phyloP scores from a whole-genome alignment of 225 moss, liverwort and hornwort species.

The Takakia lepidozioides region DNA sequence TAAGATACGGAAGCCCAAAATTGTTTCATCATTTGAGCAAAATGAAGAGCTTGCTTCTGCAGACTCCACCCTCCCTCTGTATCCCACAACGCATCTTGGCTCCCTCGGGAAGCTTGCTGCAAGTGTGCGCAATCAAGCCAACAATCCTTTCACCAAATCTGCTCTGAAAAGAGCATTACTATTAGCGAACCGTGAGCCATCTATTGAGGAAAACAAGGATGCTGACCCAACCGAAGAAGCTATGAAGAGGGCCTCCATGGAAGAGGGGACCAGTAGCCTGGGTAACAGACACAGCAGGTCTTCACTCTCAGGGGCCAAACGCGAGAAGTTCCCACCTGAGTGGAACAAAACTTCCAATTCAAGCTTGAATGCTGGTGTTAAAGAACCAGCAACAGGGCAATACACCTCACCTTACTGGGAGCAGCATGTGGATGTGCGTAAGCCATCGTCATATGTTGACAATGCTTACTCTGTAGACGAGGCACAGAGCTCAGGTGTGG shows the following conservation, averaged over 20 bases:
- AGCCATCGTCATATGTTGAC: background rate
- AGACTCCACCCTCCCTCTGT: constrained; percentile 8
- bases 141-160: constrained; percentile 7
- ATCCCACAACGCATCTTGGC: constrained; percentile 4
- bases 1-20: background rate
- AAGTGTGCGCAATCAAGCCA: background rate
- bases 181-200: too few species aligned
- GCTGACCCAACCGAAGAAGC: too few species aligned
- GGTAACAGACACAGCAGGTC: too few species aligned
- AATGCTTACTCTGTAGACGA: too few species aligned
- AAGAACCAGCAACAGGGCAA: too few species aligned
- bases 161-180: constrained; percentile 5
- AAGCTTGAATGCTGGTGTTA: constrained; percentile 1
- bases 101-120: background rate
- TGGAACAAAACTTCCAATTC: background rate
- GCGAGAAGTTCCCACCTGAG: background rate
- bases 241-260: too few species aligned
- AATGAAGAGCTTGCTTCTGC: constrained; percentile 13
- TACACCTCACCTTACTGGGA: too few species aligned
- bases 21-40: constrained; percentile 8
- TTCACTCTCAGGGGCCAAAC: background rate
- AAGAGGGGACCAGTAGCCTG: too few species aligned
- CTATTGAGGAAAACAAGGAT: too few species aligned
- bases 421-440: background rate
- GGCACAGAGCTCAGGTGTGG: background rate